A percentile compares a stretch with the other conserved stretches of the same genome.
These are phyloP conservation scores for Rhizophagus sp. DNA, from an alignment of 192 early-diverging fungal genomes.

Conservation along the genomic window DNA sequence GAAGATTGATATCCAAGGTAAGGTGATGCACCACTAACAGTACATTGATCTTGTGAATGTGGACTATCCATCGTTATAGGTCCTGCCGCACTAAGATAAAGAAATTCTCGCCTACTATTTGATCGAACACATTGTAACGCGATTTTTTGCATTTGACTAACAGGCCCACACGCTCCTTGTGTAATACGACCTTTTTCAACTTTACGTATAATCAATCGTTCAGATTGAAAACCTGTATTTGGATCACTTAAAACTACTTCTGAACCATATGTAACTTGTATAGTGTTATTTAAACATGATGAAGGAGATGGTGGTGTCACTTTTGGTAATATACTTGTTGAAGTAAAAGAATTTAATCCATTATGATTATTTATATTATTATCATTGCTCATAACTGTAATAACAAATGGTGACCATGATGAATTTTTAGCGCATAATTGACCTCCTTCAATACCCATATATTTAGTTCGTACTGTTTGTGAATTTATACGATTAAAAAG, in stretches of 20 bases:
- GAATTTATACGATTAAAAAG: slow-evolving; percentile 92
- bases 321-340: slow-evolving; percentile 30
- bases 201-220: slow-evolving; percentile 73
- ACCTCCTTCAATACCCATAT: slow-evolving; percentile 64
- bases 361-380: slow-evolving; percentile 7
- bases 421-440: slow-evolving; percentile 62
- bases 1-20: slow-evolving; percentile 31
- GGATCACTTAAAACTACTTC: slow-evolving; percentile 71
- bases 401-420: slow-evolving; percentile 65
- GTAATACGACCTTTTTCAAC: slow-evolving; percentile 75
- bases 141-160: slow-evolving; percentile 87
- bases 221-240: slow-evolving; percentile 61
- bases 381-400: slow-evolving; percentile 41
- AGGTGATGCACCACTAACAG: slow-evolving; percentile 17
- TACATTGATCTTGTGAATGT: slow-evolving; percentile 26
- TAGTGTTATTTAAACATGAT: slow-evolving; percentile 38
- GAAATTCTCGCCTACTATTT: slow-evolving; percentile 20
- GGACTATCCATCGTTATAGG: slow-evolving; percentile 23
- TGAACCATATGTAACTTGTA: slow-evolving; percentile 70
- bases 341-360: neutral
- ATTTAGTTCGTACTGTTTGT: slow-evolving; percentile 88
- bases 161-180: slow-evolving; percentile 61
- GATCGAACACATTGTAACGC: slow-evolving; percentile 56
- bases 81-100: slow-evolving; percentile 51
- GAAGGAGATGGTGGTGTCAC: slow-evolving; percentile 30